Evolutionary conservation across 306 rosid species (phyloP).

Genomic region (Lathyrus aphaca): DNA sequence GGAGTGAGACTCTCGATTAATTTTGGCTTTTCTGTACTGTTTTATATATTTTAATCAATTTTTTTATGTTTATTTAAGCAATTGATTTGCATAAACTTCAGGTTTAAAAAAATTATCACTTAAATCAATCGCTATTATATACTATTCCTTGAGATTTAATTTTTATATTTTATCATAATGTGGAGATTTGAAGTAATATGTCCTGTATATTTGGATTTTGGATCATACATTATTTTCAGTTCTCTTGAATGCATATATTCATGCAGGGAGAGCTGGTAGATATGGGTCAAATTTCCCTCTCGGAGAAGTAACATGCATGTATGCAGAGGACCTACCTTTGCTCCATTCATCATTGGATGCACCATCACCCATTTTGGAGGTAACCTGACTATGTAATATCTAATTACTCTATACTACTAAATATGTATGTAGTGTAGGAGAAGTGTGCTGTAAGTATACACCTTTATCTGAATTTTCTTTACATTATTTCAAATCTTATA

Average conservation of each 20-base stretch:
- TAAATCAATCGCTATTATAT: conserved; percentile 15
- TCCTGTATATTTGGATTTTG: conserved; percentile 23
- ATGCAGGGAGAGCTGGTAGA: conserved; percentile 96
- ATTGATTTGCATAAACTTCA: conserved; percentile 22
- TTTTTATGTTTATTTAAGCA: conserved; percentile 17
- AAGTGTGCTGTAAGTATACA: conserved; percentile 31
- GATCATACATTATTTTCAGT: conserved; percentile 21
- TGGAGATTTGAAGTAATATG: conserved; percentile 32
- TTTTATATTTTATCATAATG: conserved; percentile 17
- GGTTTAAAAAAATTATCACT: conserved; percentile 12
- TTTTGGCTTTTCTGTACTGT: background rate
- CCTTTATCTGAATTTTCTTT: conserved; percentile 19
- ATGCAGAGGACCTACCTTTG: conserved; percentile 67
- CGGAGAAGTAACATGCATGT: conserved; percentile 89
- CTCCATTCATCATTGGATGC: conserved; percentile 78
- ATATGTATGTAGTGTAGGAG: conserved; percentile 1
- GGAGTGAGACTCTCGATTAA: conserved; percentile 11
- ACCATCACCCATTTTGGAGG: conserved; percentile 81
- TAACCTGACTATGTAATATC: conserved; percentile 31
- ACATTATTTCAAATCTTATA: conserved; percentile 18
- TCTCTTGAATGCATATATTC: conserved; percentile 49
- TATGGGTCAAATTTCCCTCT: conserved; percentile 79
- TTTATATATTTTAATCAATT: conserved; percentile 6
- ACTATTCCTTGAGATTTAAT: conserved; percentile 5
- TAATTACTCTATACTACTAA: conserved; percentile 13